Base-by-base conservation (phyloP, 176 grass and related monocot species). In the Cenchrus americanus region DNA sequence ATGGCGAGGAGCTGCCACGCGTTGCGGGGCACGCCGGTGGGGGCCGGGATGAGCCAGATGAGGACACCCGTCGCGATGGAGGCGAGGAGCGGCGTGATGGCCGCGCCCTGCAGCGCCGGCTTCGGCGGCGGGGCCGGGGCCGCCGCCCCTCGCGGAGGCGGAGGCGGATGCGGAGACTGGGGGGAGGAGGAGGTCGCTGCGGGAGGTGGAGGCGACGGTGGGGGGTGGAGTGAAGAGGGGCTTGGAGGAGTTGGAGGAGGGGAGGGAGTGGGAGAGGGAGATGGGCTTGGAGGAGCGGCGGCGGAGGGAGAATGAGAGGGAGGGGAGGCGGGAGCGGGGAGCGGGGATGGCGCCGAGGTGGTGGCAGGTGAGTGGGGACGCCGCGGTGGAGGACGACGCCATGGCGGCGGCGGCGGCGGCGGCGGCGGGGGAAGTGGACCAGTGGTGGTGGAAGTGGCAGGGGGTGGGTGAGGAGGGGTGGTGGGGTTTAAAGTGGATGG, bases 1-100 rank as follows among this genome's bases (percentile, higher is more conserved):
- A 98, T 85, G 44, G 96, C 83, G 3, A 98, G 93, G 0, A 98
- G 96, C 89, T 95, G 91, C 93, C 96, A 98, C 63, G 93, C 93
- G 82, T 94, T 94, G 54, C 83, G 89, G 7, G 93, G 69, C 21
- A 98, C 96, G 8, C 96, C 96, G 3, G 96, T 54, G 8, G 96
- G 96, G 1, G 93, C 13, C 0, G 96, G 93, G 62, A 98, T 8
- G 63, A 98, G 2, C 96, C 96, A 98, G 80, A 98, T 44, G 47
- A 95, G 49, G 15, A 87, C 83, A 5, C 93, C 96, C 0, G 87
- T 94, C 5, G 88, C 89, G 59, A 98, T 59, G 43, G 91, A 67
- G 4, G 83, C 86, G 12, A 90, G 77, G 19, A 98, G 87, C 4
- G 93, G 93, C 77, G 88, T 94, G 84, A 98, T 66, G 8, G 87